These are phyloP conservation scores for Sequoia sempervirens DNA, from an alignment of 75 land plant species.

Conservation along the genomic window DNA sequence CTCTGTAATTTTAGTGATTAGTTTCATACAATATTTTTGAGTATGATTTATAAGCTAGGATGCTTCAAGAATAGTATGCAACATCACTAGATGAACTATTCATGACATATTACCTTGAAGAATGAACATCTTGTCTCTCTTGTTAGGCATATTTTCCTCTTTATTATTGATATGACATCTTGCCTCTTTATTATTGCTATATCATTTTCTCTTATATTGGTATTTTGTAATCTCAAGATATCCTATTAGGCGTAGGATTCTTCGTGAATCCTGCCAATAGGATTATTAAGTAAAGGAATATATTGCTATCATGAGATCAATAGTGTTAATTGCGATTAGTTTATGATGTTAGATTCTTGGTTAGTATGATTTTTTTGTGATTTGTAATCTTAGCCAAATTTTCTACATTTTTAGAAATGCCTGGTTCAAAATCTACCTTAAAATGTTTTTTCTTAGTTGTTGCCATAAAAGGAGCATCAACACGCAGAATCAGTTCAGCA, in stretches of 20 bases:
- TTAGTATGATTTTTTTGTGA: background rate
- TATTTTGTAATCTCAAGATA: background rate
- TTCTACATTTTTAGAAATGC: background rate
- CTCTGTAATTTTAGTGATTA: background rate
- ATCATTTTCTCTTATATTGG: background rate
- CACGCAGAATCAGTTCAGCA: background rate
- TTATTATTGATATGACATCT: too few species aligned
- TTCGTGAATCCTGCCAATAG: too few species aligned
- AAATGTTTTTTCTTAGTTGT: background rate
- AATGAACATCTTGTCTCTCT: background rate
- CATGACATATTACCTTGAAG: background rate
- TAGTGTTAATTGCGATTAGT: background rate
- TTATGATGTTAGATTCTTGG: background rate
- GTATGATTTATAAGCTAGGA: background rate
- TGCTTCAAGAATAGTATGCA: background rate
- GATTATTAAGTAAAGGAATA: too few species aligned
- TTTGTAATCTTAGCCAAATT: background rate
- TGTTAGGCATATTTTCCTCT: too few species aligned
- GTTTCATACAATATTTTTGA: background rate
- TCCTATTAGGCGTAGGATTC: background rate
- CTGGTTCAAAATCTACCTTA: background rate
- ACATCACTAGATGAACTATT: background rate
- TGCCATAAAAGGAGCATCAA: background rate
- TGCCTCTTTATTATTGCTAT: background rate
- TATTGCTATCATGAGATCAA: background rate